These are phyloP conservation scores for Silene noctiflora DNA, from an alignment of 179 eudicot genomes.

Conservation along the genomic window DNA sequence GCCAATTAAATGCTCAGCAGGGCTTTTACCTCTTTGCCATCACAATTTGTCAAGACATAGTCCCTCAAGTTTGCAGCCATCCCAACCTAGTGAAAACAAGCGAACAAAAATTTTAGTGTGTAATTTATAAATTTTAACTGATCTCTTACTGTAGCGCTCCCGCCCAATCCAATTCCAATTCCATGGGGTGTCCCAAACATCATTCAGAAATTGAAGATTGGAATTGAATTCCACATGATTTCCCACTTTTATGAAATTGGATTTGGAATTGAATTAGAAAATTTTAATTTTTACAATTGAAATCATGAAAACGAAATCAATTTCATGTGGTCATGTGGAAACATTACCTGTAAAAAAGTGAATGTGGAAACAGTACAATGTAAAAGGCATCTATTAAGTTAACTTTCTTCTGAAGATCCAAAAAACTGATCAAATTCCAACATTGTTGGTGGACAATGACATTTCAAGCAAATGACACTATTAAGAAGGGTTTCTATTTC, in stretches of 20 bases:
- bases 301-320: no score
- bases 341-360: no score
- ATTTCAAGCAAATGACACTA: slow-evolving; percentile 1
- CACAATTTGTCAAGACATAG: slow-evolving; percentile 59
- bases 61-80: slow-evolving; percentile 95
- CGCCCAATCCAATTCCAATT: no score
- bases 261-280: no score
- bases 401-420: background rate
- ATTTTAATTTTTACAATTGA: no score
- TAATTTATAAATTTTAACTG: no score
- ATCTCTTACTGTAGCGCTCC: no score
- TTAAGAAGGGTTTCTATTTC: background rate
- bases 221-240: no score
- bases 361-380: background rate
- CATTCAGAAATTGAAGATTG: no score
- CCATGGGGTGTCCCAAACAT: no score
- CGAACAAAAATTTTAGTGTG: slow-evolving; percentile 4
- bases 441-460: background rate
- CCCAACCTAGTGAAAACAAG: slow-evolving; percentile 57
- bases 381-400: background rate
- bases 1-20: slow-evolving; percentile 11
- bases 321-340: no score
- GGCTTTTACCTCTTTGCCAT: slow-evolving; percentile 67
- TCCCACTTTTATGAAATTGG: no score
- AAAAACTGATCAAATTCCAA: background rate